phyloP scores from a whole-genome alignment of 2,329 filamentous ascomycete genomes.

The Hymenoscyphus salicellus region DNA sequence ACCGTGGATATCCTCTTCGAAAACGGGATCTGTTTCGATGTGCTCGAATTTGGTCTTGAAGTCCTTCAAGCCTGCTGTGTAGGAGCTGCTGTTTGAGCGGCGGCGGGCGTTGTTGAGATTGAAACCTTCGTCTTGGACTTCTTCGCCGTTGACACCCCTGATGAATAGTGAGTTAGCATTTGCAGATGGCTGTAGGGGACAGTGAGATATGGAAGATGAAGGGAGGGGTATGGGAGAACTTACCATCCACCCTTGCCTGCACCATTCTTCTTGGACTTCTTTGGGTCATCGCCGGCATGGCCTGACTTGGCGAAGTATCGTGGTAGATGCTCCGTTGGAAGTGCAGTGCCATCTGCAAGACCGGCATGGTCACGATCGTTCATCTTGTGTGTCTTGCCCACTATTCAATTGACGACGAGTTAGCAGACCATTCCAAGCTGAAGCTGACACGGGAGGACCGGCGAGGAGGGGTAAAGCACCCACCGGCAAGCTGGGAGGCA shows the following conservation, averaged over 20 bases:
- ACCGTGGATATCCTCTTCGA: constrained; percentile 82
- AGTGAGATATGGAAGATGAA: too few species aligned
- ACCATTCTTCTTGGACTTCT: constrained; percentile 96
- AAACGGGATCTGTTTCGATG: constrained; percentile 84
- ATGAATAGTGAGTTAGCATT: constrained; percentile 18
- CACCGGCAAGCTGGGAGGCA: constrained; percentile 12
- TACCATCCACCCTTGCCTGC: constrained; percentile 93
- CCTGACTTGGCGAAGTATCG: constrained; percentile 92
- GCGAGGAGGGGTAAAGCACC: constrained; percentile 19
- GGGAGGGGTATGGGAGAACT: too few species aligned
- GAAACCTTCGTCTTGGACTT: constrained; percentile 80
- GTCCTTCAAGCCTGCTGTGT: constrained; percentile 66
- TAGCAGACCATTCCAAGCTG: constrained; percentile 18
- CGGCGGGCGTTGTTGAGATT: constrained; percentile 82
- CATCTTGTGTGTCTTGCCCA: constrained; percentile 97
- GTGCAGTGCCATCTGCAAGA: constrained; percentile 68
- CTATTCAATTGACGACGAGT: constrained; percentile 45
- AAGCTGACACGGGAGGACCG: constrained; percentile 9
- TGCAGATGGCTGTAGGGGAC: constrained; percentile 16
- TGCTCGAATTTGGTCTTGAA: constrained; percentile 98
- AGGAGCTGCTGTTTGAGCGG: constrained; percentile 84
- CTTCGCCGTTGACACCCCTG: constrained; percentile 82
- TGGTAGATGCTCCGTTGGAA: constrained; percentile 68
- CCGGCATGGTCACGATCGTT: constrained; percentile 86
- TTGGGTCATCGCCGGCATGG: constrained; percentile 76